phyloP scores from a whole-genome alignment of 129 eudicot genomes.

The Escallonia herrerae region DNA sequence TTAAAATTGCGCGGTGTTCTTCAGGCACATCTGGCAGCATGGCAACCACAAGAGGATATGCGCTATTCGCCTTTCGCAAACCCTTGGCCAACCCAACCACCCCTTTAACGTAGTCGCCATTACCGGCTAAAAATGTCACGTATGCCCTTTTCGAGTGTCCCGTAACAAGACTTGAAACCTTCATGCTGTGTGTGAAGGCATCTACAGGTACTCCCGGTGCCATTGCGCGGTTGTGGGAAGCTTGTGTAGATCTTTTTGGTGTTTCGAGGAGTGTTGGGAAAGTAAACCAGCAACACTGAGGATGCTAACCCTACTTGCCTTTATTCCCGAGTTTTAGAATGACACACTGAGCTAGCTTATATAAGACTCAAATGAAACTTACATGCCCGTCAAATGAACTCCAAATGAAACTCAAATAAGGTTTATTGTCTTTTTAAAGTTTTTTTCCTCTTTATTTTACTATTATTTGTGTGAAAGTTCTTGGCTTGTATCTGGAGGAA shows the following conservation, averaged over 20 bases:
- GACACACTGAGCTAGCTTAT: slow-evolving; percentile 5
- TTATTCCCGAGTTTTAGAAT: slow-evolving; percentile 15
- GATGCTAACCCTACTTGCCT: slow-evolving; percentile 18
- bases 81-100: slow-evolving; percentile 29
- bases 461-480: slow-evolving; percentile 8
- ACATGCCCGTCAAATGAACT: slow-evolving; percentile 23
- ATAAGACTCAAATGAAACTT: slow-evolving; percentile 16
- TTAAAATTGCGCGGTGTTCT: slow-evolving; percentile 20
- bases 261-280: slow-evolving; percentile 17
- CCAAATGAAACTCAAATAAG: slow-evolving; percentile 9
- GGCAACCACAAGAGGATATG: slow-evolving; percentile 28
- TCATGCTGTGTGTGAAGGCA: not conserved
- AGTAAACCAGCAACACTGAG: slow-evolving; percentile 16
- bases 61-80: slow-evolving; percentile 19
- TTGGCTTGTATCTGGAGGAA: slow-evolving; percentile 25
- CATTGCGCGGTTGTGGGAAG: slow-evolving; percentile 8
- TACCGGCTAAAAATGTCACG: slow-evolving; percentile 25
- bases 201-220: slow-evolving; percentile 22
- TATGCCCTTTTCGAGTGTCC: slow-evolving; percentile 14
- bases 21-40: slow-evolving; percentile 29
- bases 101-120: slow-evolving; percentile 28
- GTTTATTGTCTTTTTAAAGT: slow-evolving; percentile 6
- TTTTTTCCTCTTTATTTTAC: slow-evolving; percentile 2
- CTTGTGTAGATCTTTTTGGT: not conserved
- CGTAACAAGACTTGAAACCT: not conserved